Conservation (phyloP, 2,329 filamentous ascomycete genomes). For the Endothia cerciana region DNA sequence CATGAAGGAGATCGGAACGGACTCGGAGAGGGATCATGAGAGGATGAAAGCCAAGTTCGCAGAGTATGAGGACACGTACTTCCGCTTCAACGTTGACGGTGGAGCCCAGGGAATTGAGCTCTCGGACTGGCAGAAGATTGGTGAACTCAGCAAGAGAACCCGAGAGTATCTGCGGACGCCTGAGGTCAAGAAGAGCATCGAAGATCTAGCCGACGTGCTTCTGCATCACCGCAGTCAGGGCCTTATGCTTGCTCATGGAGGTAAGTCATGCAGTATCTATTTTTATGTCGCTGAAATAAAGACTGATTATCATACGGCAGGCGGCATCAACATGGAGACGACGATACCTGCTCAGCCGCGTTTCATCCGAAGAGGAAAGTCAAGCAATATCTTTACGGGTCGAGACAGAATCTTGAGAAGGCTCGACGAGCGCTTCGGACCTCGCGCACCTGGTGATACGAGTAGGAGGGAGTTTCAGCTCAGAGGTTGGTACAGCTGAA, state of each 20-base stretch:
- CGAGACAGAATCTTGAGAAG: constrained; percentile 33
- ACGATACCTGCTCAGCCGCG: constrained; percentile 21
- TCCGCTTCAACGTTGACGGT: constrained; percentile 36
- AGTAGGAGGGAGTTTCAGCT: constrained; percentile 34
- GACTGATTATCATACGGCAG: constrained; percentile 23
- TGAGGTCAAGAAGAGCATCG: constrained; percentile 29
- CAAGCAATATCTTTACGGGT: constrained; percentile 36
- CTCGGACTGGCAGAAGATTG: constrained; percentile 36
- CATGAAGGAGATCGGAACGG: constrained; percentile 22
- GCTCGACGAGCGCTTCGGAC: constrained; percentile 30
- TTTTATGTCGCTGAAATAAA: neutral
- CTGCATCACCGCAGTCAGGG: constrained; percentile 23
- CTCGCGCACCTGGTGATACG: constrained; percentile 6
- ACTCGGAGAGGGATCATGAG: constrained; percentile 33
- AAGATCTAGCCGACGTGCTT: constrained; percentile 32
- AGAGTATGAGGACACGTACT: constrained; percentile 34
- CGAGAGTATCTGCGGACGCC: constrained; percentile 31
- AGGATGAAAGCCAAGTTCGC: constrained; percentile 20
- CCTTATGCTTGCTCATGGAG: constrained; percentile 31
- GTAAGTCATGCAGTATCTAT: constrained; percentile 28
- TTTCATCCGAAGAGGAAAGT: constrained; percentile 10
- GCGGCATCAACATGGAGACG: constrained; percentile 28
- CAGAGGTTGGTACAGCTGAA: too few relatives aligned
- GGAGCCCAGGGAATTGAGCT: constrained; percentile 33
- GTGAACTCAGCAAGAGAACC: constrained; percentile 33